Conservation (phyloP, 176 grass and related monocot species). For the Miscanthus lutarioriparius region DNA sequence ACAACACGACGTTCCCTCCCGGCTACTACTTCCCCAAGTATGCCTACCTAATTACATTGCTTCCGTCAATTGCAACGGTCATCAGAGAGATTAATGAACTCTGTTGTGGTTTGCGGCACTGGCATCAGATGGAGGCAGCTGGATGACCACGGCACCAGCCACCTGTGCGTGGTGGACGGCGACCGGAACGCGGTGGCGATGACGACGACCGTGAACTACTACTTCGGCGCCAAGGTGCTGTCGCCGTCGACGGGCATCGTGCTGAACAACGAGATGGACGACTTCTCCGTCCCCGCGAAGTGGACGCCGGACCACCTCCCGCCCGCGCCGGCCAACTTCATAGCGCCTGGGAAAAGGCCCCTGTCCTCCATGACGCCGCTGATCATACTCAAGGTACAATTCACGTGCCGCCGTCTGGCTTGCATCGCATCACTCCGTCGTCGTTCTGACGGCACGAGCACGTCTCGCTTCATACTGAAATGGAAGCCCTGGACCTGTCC, state of each 20-base stretch:
- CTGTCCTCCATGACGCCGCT: constrained; percentile 87
- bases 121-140: constrained; percentile 71
- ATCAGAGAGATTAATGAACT: not conserved
- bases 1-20: constrained; percentile 76
- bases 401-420: not conserved
- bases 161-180: constrained; percentile 77
- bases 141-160: constrained; percentile 75
- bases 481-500: not conserved
- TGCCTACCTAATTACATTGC: not conserved
- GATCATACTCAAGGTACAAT: constrained; percentile 63
- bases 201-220: constrained; percentile 75
- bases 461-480: not conserved
- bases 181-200: constrained; percentile 83
- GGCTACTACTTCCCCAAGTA: constrained; percentile 79
- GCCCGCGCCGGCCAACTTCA: constrained; percentile 88
- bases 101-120: not conserved
- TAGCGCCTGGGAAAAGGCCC: constrained; percentile 62
- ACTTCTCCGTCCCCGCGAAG: constrained; percentile 71
- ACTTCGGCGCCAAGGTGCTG: constrained; percentile 62
- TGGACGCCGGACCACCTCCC: constrained; percentile 57
- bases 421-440: not conserved
- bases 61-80: not conserved
- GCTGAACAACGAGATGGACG: constrained; percentile 95
- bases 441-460: too few relatives aligned
- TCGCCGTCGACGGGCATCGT: constrained; percentile 89